Conservation (phyloP, 768 basidiomycete species). For the Terana coerulea region DNA sequence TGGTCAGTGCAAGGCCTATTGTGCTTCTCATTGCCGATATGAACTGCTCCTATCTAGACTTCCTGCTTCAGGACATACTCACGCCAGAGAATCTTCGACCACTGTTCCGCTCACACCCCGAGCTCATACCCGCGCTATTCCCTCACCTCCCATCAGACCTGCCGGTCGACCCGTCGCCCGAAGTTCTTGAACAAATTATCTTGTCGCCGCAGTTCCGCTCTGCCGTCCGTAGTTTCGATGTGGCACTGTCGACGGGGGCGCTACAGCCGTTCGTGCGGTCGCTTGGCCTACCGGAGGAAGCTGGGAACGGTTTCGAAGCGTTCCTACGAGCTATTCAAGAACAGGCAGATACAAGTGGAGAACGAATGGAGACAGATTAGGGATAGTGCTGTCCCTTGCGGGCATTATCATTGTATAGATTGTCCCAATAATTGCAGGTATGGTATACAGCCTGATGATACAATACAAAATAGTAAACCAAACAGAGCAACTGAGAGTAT, state of each 20-base stretch:
- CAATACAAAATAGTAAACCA: conserved; percentile 1
- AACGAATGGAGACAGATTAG: conserved; percentile 81
- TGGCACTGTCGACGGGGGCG: conserved; percentile 78
- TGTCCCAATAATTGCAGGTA: conserved; percentile 3
- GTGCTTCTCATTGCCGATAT: too few species aligned
- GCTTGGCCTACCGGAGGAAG: conserved; percentile 81
- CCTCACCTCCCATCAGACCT: conserved; percentile 82
- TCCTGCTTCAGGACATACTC: conserved; percentile 72
- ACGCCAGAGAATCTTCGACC: conserved; percentile 69
- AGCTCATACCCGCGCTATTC: conserved; percentile 65
- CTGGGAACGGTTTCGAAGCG: conserved; percentile 70
- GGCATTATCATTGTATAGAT: too few species aligned
- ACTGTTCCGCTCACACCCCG: conserved; percentile 66
- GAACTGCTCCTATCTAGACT: conserved; percentile 33
- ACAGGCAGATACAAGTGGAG: conserved; percentile 53
- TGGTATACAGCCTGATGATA: conserved; percentile 6
- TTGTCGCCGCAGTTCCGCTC: conserved; percentile 81
- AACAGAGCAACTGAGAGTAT: conserved; percentile 8
- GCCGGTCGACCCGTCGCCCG: conserved; percentile 61
- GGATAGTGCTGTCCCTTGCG: background rate
- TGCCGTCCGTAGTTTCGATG: conserved; percentile 77
- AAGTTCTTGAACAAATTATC: conserved; percentile 71
- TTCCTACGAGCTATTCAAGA: conserved; percentile 81
- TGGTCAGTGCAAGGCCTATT: conserved; percentile 33
- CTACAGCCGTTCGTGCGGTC: conserved; percentile 71